Conservation (phyloP, 2,329 filamentous ascomycete species). For the Fusarium buxicola region DNA sequence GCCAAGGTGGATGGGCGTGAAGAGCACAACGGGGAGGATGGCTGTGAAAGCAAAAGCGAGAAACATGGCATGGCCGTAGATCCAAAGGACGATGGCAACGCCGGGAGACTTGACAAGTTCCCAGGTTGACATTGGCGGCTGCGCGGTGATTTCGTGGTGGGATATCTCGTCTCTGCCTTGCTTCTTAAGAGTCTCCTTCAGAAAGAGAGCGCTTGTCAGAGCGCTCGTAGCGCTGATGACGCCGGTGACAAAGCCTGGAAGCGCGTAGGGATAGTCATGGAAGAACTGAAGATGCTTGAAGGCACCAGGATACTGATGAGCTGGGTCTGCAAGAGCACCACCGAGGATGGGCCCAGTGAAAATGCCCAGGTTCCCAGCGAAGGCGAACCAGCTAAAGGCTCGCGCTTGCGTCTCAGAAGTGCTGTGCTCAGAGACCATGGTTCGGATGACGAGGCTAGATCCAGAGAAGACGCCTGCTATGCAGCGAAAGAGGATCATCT, state of each 20-base stretch:
- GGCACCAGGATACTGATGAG: slow-evolving; percentile 67
- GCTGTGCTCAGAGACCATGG: slow-evolving; percentile 81
- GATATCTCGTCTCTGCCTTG: slow-evolving; percentile 14
- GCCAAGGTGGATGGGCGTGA: slow-evolving; percentile 69
- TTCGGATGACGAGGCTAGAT: slow-evolving; percentile 78
- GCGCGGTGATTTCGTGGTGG: not conserved
- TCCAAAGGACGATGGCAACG: slow-evolving; percentile 72
- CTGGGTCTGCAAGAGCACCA: slow-evolving; percentile 76
- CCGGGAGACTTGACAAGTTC: slow-evolving; percentile 70
- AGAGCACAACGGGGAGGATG: slow-evolving; percentile 75
- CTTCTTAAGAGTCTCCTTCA: slow-evolving; percentile 70
- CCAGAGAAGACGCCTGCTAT: slow-evolving; percentile 80
- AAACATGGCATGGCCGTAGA: slow-evolving; percentile 74
- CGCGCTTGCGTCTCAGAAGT: slow-evolving; percentile 76
- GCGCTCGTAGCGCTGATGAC: slow-evolving; percentile 68
- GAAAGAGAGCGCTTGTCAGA: slow-evolving; percentile 63
- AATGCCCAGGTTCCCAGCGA: slow-evolving; percentile 79
- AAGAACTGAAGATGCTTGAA: slow-evolving; percentile 63
- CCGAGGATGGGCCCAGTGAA: slow-evolving; percentile 78
- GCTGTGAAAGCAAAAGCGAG: slow-evolving; percentile 80
- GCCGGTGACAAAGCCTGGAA: slow-evolving; percentile 65
- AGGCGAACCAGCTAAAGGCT: slow-evolving; percentile 82
- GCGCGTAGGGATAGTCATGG: slow-evolving; percentile 63
- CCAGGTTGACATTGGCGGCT: slow-evolving; percentile 40
- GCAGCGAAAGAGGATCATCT: slow-evolving; percentile 81